phyloP scores from a whole-genome alignment of 78 protist species.

The Dictyostelium firmibasis region DNA sequence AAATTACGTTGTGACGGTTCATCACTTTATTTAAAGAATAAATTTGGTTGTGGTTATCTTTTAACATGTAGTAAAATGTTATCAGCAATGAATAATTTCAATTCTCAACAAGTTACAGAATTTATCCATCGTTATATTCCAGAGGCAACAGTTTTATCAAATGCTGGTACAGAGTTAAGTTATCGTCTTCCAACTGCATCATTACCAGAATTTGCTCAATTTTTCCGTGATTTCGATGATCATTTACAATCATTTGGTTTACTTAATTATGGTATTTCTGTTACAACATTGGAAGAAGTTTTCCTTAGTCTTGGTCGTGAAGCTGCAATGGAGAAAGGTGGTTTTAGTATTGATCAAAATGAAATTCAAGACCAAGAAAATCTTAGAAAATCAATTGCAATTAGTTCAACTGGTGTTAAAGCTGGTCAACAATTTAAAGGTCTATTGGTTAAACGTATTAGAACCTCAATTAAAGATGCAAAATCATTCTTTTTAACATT shows the following conservation, averaged over 20 bases:
- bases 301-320: conserved; percentile 34
- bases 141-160: conserved; percentile 9
- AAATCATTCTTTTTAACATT: conserved; percentile 21
- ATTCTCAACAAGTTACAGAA: background rate
- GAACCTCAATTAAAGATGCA: conserved; percentile 27
- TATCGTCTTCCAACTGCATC: conserved; percentile 32
- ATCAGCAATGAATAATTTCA: background rate
- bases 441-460: conserved; percentile 45
- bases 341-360: background rate
- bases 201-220: conserved; percentile 1
- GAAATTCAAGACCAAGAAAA: background rate
- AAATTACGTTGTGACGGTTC: conserved; percentile 82
- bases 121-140: conserved; percentile 29
- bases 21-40: conserved; percentile 83
- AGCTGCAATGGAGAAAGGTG: background rate
- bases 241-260: conserved; percentile 18
- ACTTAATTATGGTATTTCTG: conserved; percentile 17
- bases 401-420: conserved; percentile 5
- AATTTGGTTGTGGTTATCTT: conserved; percentile 93
- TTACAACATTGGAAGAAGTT: conserved; percentile 55
- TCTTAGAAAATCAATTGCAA: background rate
- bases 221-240: conserved; percentile 26
- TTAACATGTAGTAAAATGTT: conserved; percentile 21
- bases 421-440: conserved; percentile 54
- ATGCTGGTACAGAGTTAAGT: conserved; percentile 44